Evolutionary conservation across 352 stramenopile species (phyloP).

Genomic region (Hyaloperonospora brassicae): DNA sequence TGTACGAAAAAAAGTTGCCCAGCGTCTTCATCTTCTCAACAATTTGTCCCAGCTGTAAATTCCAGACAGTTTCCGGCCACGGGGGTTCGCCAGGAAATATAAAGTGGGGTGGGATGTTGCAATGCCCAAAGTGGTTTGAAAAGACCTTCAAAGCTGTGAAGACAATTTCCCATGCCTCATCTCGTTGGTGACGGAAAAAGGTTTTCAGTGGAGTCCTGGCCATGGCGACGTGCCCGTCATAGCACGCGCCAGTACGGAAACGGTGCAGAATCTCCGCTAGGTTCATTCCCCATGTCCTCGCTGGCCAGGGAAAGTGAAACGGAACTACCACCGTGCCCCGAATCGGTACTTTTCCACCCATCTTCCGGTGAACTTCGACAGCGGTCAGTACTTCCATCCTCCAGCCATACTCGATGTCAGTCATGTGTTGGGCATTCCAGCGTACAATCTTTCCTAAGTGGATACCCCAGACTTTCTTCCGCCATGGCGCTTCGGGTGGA

Average conservation of each 20-base stretch:
- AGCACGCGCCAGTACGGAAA: constrained; percentile 15
- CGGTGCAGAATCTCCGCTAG: constrained; percentile 16
- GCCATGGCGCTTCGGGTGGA: constrained; percentile 15
- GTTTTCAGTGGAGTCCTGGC: constrained; percentile 9
- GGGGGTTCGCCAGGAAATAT: constrained; percentile 8
- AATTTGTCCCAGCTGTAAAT: constrained; percentile 21
- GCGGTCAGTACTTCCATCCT: constrained; percentile 16
- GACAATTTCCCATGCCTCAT: constrained; percentile 19
- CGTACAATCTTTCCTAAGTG: constrained; percentile 18
- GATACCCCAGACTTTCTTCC: constrained; percentile 20
- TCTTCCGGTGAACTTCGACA: constrained; percentile 15
- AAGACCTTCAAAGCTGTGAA: constrained; percentile 12
- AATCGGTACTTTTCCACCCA: constrained; percentile 6
- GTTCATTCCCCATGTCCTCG: constrained; percentile 23
- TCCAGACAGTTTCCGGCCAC: constrained; percentile 19
- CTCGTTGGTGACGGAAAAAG: constrained; percentile 11
- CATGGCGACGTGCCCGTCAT: constrained; percentile 19
- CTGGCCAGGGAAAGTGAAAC: constrained; percentile 18
- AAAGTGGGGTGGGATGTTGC: constrained; percentile 14
- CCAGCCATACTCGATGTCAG: constrained; percentile 17
- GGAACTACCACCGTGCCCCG: constrained; percentile 15
- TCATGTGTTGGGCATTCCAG: constrained; percentile 22
- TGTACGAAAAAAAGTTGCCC: constrained; percentile 17
- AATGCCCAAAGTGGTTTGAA: constrained; percentile 13
- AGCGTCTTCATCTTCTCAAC: constrained; percentile 18